Evolutionary conservation across 495 filamentous ascomycete species (phyloP), one percentile per base, ranked within the genome.

Genomic region (Pyronema domesticum): DNA sequence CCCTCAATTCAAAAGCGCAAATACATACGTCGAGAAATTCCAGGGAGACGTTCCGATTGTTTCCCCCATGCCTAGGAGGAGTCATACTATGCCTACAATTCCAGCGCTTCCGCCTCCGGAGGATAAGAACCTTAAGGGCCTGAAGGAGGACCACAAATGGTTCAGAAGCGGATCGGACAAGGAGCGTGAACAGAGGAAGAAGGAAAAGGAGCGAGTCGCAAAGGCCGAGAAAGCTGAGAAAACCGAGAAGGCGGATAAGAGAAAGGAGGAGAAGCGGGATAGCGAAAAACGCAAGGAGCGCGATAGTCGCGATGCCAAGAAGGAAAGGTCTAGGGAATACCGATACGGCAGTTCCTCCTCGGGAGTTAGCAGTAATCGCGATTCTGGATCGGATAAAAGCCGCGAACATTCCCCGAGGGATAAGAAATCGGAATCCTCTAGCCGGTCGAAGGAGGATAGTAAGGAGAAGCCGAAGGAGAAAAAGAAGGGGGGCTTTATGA

Each of bases 211-310:
- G 7, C 48, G 34, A 1, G 47, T 52, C 15, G 46, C 52, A 8
- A 63, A 50, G 49, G 58, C 59, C 4, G 58, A 53, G 18, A 56
- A 57, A 3, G 17, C 53, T 18, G 60, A 62, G 47, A 57, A 49
- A 33, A 45, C 51, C 1, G 58, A 60, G 46, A 54, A 50, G 6
- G 37, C 15, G 13, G 39, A 58, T 17, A 53, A 53, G 51, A 37
- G 43, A n/a, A 23, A 43, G 36, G 43, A 53, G 37, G 51, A 53
- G 37, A 23, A 19, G 35, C 51, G 35, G 14, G 10, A 37, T n/a
- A 37, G 17, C 8, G 13, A 51, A 1, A 18, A 51, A 18, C 34
- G 48, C 48, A 11, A 23, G 48, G 33, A 51, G 48, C 17, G 11
- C 3, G 48, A 51, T 17, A 13, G n/a, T n/a, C 48, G 51, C n/a